phyloP scores from a whole-genome alignment of 768 basidiomycete species.

The Mycena rebaudengoi region DNA sequence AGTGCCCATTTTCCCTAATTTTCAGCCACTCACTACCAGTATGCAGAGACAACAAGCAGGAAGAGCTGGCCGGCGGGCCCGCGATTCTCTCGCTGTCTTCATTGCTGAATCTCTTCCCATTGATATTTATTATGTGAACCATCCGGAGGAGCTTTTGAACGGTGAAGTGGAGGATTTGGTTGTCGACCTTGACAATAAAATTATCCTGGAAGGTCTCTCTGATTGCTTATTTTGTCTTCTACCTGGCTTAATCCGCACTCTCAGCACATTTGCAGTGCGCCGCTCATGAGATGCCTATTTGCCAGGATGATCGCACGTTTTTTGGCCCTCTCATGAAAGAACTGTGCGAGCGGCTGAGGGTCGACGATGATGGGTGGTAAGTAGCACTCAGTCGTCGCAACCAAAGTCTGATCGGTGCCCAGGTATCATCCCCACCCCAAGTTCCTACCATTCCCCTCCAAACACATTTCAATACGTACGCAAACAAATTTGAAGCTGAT shows the following conservation, averaged over 20 bases:
- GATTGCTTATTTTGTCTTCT: too few species aligned
- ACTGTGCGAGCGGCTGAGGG: conserved; percentile 69
- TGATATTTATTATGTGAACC: conserved; percentile 76
- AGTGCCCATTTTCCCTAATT: conserved; percentile 28
- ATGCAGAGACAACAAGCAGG: conserved; percentile 87
- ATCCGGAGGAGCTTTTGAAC: conserved; percentile 77
- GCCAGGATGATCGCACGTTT: conserved; percentile 68
- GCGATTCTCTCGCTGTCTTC: conserved; percentile 70
- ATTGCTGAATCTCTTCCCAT: conserved; percentile 75
- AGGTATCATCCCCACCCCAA: conserved; percentile 89
- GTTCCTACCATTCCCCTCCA: conserved; percentile 80
- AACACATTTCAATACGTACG: conserved; percentile 73
- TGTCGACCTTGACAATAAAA: conserved; percentile 76
- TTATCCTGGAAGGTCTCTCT: conserved; percentile 71
- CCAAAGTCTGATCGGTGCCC: not conserved
- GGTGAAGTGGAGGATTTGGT: conserved; percentile 67
- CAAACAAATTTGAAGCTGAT: not conserved
- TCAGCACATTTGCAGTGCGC: conserved; percentile 89
- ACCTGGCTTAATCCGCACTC: too few species aligned
- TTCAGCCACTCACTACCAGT: not conserved
- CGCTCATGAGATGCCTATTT: conserved; percentile 84
- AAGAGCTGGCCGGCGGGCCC: conserved; percentile 82
- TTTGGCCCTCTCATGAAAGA: conserved; percentile 71
- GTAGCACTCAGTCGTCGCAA: conserved; percentile 17
- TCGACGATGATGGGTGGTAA: conserved; percentile 85